Evolutionary conservation across 163 green algal species (phyloP).

Genomic region (Volvox carteri): DNA sequence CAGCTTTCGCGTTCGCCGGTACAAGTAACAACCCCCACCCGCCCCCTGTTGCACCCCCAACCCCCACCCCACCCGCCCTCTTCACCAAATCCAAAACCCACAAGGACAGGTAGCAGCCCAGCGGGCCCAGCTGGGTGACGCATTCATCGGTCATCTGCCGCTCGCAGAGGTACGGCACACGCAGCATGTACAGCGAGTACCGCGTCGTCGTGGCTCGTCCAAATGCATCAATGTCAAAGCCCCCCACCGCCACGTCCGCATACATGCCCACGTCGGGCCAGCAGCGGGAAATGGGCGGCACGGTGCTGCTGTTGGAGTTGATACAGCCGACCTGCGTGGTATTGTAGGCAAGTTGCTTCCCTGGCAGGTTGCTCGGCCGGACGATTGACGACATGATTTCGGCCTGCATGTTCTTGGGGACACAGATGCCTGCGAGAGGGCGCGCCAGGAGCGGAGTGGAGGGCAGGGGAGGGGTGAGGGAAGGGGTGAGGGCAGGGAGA

Average conservation of each 20-base stretch:
- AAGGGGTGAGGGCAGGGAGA: no score
- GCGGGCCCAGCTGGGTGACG: slow-evolving; percentile 29
- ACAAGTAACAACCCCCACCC: no score
- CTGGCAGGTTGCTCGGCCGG: neutral
- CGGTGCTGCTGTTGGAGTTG: neutral
- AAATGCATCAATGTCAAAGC: slow-evolving; percentile 42
- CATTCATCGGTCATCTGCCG: slow-evolving; percentile 48
- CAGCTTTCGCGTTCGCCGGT: no score
- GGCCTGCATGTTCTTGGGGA: slow-evolving; percentile 28
- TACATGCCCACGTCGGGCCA: slow-evolving; percentile 48
- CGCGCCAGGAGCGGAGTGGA: no score
- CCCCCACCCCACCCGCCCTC: no score
- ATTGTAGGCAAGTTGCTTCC: neutral
- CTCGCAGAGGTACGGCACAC: slow-evolving; percentile 32
- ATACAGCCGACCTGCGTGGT: slow-evolving; percentile 8
- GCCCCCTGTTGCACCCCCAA: no score
- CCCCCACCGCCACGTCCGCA: slow-evolving; percentile 20
- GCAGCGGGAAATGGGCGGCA: slow-evolving; percentile 24
- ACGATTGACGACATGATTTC: slow-evolving; percentile 39
- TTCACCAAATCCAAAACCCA: no score
- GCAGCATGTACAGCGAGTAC: slow-evolving; percentile 45
- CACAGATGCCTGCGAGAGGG: slow-evolving; percentile 25
- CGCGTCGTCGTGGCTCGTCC: slow-evolving; percentile 22
- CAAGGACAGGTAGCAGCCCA: slow-evolving; percentile 51
- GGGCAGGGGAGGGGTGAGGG: no score